Evolutionary conservation across 768 basidiomycete species (phyloP), one percentile per base, ranked within the genome.

Genomic region (Tremella yokohamensis): DNA sequence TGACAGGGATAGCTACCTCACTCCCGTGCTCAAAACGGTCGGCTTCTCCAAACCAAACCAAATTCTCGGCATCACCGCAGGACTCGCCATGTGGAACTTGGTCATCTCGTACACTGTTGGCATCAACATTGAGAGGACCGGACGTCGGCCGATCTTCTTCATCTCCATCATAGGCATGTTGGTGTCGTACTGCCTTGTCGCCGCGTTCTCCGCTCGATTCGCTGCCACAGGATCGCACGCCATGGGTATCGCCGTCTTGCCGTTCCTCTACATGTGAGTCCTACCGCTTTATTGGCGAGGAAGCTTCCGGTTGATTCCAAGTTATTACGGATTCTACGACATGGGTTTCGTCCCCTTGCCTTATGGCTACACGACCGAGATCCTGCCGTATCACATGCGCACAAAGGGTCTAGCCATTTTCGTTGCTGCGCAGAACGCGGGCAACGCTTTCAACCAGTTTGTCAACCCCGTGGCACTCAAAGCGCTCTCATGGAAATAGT

Each of bases 41-140:
- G 70, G 70, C 34, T 63, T 72, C 60, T 65, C 61, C 24, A 19
- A 39, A 37, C 11, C 51, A n/a, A 40, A 42, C 34, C 44, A 60
- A 20, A 34, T 55, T 29, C 29, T 49, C 25, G 54, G 60, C 26
- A 54, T 62, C 57, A 58, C 56, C 60, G 20, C 34, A n/a, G 56
- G 56, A 3, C 38, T 62, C 12, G 44, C 61, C 15, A 40, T 62
- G 39, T 57, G 39, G 40, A 51, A 55, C 40, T 37, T 55, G 13
- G 8, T 60, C 22, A 49, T 39, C 20, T 53, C 59, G 2, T 49
- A 45, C 40, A 51, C 29, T 37, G 50, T 47, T n/a, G 59, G 53
- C 24, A 37, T 56, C 39, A 25, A 49, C 16, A 44, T 54, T 8
- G 50, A 40, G 26, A 42, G 40, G 6, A 42, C 52, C 42, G 56